A percentile compares a stretch with the other conserved stretches of the same genome.
These are phyloP conservation scores for Euphorbia peplus DNA, from an alignment of 345 rosid species.

Conservation along the genomic window DNA sequence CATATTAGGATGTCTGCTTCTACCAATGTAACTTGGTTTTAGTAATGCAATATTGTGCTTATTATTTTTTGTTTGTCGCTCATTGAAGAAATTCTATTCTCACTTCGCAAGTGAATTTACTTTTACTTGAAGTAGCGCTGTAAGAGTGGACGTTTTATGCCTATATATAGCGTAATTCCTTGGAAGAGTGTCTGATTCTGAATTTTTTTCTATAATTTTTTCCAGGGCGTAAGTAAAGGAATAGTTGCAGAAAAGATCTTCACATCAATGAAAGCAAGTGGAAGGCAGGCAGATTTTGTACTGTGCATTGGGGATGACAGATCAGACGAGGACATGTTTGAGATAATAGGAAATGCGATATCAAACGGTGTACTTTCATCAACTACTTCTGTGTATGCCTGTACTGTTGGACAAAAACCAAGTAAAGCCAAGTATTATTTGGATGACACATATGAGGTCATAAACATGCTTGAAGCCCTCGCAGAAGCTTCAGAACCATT, in stretches of 20 bases:
- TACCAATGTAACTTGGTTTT: too few species aligned
- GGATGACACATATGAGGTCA: conserved; percentile 58
- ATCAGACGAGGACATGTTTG: conserved; percentile 81
- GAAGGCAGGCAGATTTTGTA: conserved; percentile 55
- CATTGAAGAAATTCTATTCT: neutral
- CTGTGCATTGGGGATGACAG: conserved; percentile 72
- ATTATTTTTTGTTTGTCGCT: neutral
- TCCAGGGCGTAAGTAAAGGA: conserved; percentile 70
- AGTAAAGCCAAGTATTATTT: conserved; percentile 94
- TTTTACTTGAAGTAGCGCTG: neutral
- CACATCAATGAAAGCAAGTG: conserved; percentile 42
- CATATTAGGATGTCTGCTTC: too few species aligned
- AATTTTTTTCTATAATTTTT: neutral
- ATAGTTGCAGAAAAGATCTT: conserved; percentile 55
- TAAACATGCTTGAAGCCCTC: conserved; percentile 56
- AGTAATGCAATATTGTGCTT: neutral
- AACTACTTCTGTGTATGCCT: conserved; percentile 56
- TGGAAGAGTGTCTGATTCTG: neutral
- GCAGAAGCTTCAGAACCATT: conserved; percentile 54
- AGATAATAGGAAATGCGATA: conserved; percentile 43
- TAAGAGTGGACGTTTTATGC: neutral
- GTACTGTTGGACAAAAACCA: conserved; percentile 95
- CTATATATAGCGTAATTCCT: neutral
- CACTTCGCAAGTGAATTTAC: neutral
- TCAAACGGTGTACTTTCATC: conserved; percentile 39